A percentile compares a stretch with the other conserved stretches of the same genome.
Evolutionary conservation across 1,284 basidiomycete genomes (phyloP).

Genomic region (Boletus smithii): DNA sequence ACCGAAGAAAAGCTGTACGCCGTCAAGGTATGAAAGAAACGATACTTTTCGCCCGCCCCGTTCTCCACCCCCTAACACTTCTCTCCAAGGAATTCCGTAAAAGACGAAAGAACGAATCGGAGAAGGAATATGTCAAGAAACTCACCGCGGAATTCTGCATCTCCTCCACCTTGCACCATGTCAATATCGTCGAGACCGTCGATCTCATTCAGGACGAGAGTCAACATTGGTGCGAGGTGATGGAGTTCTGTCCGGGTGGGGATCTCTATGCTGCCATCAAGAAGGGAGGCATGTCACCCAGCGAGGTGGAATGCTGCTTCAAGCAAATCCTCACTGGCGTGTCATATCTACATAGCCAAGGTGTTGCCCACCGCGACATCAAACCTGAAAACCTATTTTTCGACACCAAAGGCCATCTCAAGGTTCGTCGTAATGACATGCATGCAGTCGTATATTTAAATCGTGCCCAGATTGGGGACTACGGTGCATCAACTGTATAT

Average conservation of each 20-base stretch:
- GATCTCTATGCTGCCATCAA: constrained; percentile 98
- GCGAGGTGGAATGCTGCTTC: constrained; percentile 96
- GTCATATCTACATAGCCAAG: constrained; percentile 89
- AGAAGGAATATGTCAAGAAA: constrained; percentile 99
- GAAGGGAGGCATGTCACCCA: constrained; percentile 92
- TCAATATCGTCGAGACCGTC: constrained; percentile 97
- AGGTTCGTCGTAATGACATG: constrained; percentile 49
- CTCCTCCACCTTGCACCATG: constrained; percentile 93
- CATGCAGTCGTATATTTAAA: constrained; percentile 5
- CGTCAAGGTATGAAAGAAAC: constrained; percentile 75
- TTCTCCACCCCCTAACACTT: constrained; percentile 1
- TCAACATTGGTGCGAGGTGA: constrained; percentile 98
- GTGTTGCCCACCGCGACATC: constrained; percentile 96
- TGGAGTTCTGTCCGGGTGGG: constrained; percentile 98
- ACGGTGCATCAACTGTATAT: constrained; percentile 97
- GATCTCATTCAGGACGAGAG: constrained; percentile 97
- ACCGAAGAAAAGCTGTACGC: constrained; percentile 98
- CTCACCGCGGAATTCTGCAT: constrained; percentile 99
- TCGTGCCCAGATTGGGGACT: constrained; percentile 83
- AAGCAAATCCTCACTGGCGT: constrained; percentile 93
- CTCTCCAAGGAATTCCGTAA: constrained; percentile 87
- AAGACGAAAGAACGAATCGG: constrained; percentile 95
- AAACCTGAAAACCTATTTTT: constrained; percentile 98
- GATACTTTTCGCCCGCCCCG: not conserved
- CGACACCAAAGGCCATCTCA: constrained; percentile 89